These are phyloP conservation scores for Starmerella apis DNA, from an alignment of 805 yeast species.

Conservation along the genomic window DNA sequence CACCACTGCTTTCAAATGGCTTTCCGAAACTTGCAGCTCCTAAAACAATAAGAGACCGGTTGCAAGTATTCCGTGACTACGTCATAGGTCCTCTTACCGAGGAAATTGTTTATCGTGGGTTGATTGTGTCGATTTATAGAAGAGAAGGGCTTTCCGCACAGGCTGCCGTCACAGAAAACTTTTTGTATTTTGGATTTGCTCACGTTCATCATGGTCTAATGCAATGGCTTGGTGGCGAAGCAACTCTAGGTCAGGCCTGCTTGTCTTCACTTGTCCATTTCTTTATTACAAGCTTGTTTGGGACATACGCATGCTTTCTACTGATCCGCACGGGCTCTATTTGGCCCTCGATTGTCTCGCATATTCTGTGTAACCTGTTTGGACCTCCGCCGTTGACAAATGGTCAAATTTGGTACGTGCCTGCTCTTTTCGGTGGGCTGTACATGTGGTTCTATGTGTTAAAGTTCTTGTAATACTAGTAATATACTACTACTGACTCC, in stretches of 20 bases:
- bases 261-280: slow-evolving; percentile 41
- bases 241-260: slow-evolving; percentile 21
- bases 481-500: no score
- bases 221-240: slow-evolving; percentile 29
- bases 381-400: slow-evolving; percentile 46
- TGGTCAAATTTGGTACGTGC: slow-evolving; percentile 13
- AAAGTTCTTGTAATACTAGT: background rate
- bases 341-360: slow-evolving; percentile 50
- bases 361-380: slow-evolving; percentile 55
- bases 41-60: background rate
- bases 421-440: background rate
- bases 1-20: slow-evolving; percentile 11
- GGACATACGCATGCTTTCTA: slow-evolving; percentile 50
- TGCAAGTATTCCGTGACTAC: slow-evolving; percentile 43
- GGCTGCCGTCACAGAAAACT: slow-evolving; percentile 38
- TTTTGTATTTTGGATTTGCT: slow-evolving; percentile 63
- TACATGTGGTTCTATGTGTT: background rate
- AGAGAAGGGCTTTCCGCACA: slow-evolving; percentile 24
- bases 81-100: slow-evolving; percentile 70
- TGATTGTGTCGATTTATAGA: slow-evolving; percentile 30
- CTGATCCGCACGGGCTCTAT: slow-evolving; percentile 44
- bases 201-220: slow-evolving; percentile 67
- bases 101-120: slow-evolving; percentile 57
- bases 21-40: background rate
- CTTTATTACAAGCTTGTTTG: slow-evolving; percentile 59